Percentiles rank a stretch among this genome's conserved stretches.
These are phyloP conservation scores for Macrotyloma uniflorum DNA, from an alignment of 306 rosid genomes.

Conservation along the genomic window DNA sequence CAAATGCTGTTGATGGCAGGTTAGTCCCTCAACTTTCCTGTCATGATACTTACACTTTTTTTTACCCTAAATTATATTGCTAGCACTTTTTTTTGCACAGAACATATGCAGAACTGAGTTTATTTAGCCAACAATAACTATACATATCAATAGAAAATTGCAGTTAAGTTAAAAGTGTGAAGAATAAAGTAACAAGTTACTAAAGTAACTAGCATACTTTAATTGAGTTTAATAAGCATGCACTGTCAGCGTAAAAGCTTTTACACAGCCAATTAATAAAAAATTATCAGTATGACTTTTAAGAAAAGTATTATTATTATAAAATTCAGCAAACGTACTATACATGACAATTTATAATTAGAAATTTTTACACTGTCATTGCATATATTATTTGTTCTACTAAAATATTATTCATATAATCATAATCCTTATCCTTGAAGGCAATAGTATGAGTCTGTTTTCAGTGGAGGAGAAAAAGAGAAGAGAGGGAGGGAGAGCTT, in stretches of 20 bases:
- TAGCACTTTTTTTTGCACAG: neutral
- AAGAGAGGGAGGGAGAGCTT: neutral
- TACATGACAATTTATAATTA: neutral
- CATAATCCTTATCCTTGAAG: neutral
- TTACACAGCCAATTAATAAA: neutral
- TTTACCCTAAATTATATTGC: neutral
- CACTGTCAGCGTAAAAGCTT: neutral
- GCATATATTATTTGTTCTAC: neutral
- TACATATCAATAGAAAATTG: neutral
- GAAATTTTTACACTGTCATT: neutral
- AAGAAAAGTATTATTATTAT: neutral
- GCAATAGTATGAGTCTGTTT: neutral
- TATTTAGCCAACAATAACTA: neutral
- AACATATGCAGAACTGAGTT: neutral
- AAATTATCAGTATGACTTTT: neutral
- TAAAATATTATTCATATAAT: neutral
- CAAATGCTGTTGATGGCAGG: neutral
- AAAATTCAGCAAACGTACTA: neutral
- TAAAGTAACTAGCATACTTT: neutral
- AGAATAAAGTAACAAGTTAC: neutral
- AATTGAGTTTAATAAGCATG: neutral
- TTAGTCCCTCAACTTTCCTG: neutral
- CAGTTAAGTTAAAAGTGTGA: neutral
- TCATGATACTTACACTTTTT: neutral
- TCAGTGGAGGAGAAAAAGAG: neutral